Evolutionary conservation across 345 rosid genomes (phyloP).

Genomic region (Lenwebbia sp.): DNA sequence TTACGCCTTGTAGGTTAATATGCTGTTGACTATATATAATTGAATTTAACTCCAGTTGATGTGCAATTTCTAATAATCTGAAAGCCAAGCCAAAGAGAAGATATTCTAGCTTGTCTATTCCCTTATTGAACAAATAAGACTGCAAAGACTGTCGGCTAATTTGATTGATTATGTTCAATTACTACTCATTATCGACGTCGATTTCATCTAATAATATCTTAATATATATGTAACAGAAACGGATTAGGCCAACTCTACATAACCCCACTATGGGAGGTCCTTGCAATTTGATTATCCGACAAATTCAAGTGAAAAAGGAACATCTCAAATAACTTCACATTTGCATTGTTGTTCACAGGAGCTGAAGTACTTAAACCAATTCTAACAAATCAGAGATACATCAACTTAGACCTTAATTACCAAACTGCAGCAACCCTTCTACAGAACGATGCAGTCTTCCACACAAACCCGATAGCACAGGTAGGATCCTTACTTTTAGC

Average conservation of each 20-base stretch:
- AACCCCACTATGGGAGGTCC: neutral
- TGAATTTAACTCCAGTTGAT: neutral
- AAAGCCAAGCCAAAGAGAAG: neutral
- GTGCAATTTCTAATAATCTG: neutral
- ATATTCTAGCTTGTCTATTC: neutral
- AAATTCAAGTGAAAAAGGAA: neutral
- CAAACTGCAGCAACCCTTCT: neutral
- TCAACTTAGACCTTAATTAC: neutral
- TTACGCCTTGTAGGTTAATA: neutral
- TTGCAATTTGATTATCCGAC: neutral
- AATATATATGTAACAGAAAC: neutral
- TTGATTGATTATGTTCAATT: neutral
- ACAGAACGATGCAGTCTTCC: neutral
- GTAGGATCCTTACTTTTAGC: neutral
- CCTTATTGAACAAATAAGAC: neutral
- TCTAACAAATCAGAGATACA: neutral
- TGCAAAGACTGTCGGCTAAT: neutral
- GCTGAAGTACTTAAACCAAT: neutral
- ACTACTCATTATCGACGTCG: neutral
- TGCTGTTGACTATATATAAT: neutral
- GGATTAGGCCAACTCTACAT: neutral
- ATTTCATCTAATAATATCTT: neutral
- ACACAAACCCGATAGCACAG: neutral
- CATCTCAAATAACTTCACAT: neutral
- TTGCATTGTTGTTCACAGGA: neutral